Evolutionary conservation across 75 land plant species (phyloP).

Genomic region (Picea glauca): DNA sequence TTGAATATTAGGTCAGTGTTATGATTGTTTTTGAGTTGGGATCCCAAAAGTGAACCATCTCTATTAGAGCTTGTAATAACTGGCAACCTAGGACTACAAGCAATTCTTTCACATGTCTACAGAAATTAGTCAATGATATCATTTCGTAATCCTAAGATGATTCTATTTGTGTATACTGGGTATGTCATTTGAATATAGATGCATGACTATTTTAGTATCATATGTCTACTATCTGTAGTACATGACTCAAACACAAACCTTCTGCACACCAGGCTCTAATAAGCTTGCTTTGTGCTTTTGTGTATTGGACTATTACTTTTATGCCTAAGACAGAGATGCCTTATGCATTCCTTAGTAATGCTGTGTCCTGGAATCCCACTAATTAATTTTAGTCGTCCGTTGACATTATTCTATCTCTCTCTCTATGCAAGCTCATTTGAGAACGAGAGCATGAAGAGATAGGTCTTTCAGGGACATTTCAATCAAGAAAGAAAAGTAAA

Average conservation of each 20-base stretch:
- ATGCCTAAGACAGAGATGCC: background rate
- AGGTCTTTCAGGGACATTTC: too few relatives aligned
- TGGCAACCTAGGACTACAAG: background rate
- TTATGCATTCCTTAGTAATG: background rate
- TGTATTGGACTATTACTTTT: background rate
- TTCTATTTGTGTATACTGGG: background rate
- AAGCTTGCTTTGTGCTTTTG: background rate
- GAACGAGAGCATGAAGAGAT: too few relatives aligned
- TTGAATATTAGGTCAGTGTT: too few relatives aligned
- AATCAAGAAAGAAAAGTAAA: too few relatives aligned
- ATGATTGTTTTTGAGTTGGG: too few relatives aligned
- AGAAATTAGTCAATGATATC: background rate
- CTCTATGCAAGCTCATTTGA: too few relatives aligned
- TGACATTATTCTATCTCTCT: too few relatives aligned
- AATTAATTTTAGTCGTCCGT: background rate
- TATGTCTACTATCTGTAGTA: background rate
- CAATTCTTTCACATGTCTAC: background rate
- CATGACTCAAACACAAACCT: background rate
- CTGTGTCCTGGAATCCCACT: background rate
- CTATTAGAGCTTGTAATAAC: too few relatives aligned
- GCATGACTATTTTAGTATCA: background rate
- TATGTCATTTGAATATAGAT: background rate
- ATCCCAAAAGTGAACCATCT: too few relatives aligned
- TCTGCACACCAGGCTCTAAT: background rate
- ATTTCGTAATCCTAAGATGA: background rate